Conservation (phyloP, 2,329 filamentous ascomycete genomes). For the Ophiostoma sp. region DNA sequence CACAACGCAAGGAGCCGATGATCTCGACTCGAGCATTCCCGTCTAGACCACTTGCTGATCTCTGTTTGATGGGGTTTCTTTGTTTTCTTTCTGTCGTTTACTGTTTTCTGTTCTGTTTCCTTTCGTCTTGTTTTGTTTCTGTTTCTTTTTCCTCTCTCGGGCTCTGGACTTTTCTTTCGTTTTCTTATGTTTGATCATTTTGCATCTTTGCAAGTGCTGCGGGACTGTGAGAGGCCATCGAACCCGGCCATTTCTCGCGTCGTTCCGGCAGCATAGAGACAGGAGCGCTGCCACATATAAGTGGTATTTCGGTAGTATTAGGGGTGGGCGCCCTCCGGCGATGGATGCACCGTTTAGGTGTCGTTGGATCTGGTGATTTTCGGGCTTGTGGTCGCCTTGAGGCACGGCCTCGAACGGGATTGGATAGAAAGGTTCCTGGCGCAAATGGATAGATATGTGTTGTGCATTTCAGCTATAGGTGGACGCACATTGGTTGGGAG, state of each 20-base stretch:
- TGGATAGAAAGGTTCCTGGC: conserved; percentile 5
- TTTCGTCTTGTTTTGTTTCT: not conserved
- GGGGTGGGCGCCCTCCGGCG: not conserved
- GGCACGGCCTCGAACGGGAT: conserved; percentile 5
- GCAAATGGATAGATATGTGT: not conserved
- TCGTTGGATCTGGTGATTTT: not conserved
- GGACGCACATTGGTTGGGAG: not conserved
- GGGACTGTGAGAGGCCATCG: not conserved
- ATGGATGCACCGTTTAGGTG: not conserved
- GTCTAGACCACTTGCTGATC: not conserved
- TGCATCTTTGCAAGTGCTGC: not conserved
- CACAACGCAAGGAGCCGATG: not conserved
- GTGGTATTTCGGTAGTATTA: not conserved
- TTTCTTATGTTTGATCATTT: not conserved
- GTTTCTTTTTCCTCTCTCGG: not conserved
- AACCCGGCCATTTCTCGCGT: not conserved
- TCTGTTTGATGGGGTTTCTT: not conserved
- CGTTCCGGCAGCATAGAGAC: not conserved
- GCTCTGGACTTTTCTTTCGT: not conserved
- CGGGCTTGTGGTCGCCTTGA: not conserved
- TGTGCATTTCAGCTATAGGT: not conserved
- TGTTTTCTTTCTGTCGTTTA: not conserved
- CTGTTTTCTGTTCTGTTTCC: not conserved
- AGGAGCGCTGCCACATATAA: not conserved
- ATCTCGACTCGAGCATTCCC: not conserved